Evolutionary conservation across 208 protist genomes (phyloP), one percentile per base, ranked within the genome.

Genomic region (Vickermania spadyakhi): DNA sequence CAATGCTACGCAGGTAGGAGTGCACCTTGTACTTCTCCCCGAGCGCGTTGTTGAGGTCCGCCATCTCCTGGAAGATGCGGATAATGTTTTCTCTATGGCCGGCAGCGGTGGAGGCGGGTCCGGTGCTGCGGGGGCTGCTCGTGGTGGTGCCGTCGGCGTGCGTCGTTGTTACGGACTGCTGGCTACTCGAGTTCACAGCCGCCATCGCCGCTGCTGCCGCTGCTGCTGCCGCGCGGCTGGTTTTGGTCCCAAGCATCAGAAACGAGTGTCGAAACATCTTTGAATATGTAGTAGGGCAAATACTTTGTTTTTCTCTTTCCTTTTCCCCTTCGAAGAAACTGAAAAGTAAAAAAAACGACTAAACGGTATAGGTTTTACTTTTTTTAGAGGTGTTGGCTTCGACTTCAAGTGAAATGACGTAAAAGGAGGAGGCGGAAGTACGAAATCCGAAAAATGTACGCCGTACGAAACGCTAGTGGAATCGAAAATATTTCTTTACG

Each of bases 61-160:
- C 84, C 86, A 93, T 93, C 70, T 93, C 83, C 62, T 81, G 75
- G 52, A 93, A 93, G 54, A 93, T 89, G 68, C 86, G 86, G 58
- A 93, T 93, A 52, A 93, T 89, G 50, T 87, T 89, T 61, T 93
- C 79, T 45, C 86, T 79, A 52, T 85, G 73, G 30, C 82, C 86
- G 64, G 11, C 18, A 7, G 36, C 36, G 36, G 36, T 45, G 7
- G 36, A n/a, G 36, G 36, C 36, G 7, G 36, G 36, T 18, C 36
- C 36, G 36, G 11, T 45, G 36, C 18, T 18, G 36, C 18, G 7
- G 36, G 18, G 36, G 36, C 18, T 45, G 36, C 11, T 45, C 11
- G 36, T 45, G 36, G 36, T 45, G 36, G 36, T n/a, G 11, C 11
- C 18, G 11, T 18, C 36, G 36, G 7, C 36, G 11, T 7, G 36